Evolutionary conservation across 2,329 filamentous ascomycete genomes (phyloP), one percentile per base, ranked within the genome.

Genomic region (Geosmithia flava): DNA sequence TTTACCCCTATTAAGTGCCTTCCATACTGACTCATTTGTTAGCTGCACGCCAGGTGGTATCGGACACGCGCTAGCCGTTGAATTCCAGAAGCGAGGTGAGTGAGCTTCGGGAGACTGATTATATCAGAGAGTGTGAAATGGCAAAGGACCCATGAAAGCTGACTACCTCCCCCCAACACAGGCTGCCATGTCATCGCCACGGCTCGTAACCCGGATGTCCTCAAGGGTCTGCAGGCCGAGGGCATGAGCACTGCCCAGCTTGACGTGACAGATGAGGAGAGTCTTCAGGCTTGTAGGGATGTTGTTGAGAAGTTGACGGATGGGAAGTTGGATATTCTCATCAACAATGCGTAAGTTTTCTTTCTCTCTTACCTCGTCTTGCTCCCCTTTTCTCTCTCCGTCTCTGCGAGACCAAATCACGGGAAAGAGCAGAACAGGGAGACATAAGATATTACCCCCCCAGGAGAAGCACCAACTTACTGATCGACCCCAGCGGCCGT

Each of bases 31-130:
- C 43, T 44, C 20, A 47, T 43, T 33, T 15, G 3, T 19, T 49
- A 80, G 76, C 15, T 79, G 76, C 56, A 72, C 76, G 7, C 74
- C 76, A 1, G 76, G 76, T 15, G 76, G 76, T 29, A 80, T 80
- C 50, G 76, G 76, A 40, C 68, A 76, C 55, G 71, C 70, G 2
- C 48, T 80, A 11, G 75, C 71, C 16, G 55, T 69, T 2, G 74
- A 76, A 51, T 80, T 78, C 47, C 70, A 77, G 40, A 62, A 58
- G 11, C 68, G 68, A 61, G 76, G 75, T 76, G 10, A 20, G 33
- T 39, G 1, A 33, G 2, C 29, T n/a, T n/a, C n/a, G n/a, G n/a
- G n/a, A n/a, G n/a, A n/a, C n/a, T n/a, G n/a, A n/a, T n/a, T n/a
- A n/a, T n/a, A n/a, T n/a, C n/a, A n/a, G n/a, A n/a, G n/a, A n/a